These are phyloP conservation scores for Leucogyrophana mollusca DNA, from an alignment of 768 basidiomycete species.

Conservation along the genomic window DNA sequence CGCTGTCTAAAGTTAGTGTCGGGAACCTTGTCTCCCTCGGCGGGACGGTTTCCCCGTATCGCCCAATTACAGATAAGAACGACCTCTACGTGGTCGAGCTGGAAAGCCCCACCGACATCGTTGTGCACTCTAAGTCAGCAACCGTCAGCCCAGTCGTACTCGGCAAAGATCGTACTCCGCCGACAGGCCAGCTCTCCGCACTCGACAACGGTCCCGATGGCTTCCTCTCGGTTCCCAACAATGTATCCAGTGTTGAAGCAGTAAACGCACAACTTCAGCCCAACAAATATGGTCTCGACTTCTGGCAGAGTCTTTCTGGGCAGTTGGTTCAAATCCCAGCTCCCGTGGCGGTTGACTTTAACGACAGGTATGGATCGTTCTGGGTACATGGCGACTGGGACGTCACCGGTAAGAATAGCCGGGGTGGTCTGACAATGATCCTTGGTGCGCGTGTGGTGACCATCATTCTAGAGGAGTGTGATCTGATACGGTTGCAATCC, in stretches of 20 bases:
- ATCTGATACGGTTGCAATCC: conserved; percentile 1
- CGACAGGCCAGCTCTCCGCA: conserved; percentile 45
- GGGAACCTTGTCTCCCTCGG: conserved; percentile 46
- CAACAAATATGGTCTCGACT: conserved; percentile 54
- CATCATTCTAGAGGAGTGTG: background rate
- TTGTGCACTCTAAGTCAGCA: conserved; percentile 43
- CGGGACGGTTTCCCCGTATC: conserved; percentile 48
- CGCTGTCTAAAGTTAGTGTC: conserved; percentile 37
- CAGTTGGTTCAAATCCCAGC: conserved; percentile 52
- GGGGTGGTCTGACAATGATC: conserved; percentile 54
- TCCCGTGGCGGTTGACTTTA: conserved; percentile 48
- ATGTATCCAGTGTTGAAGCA: conserved; percentile 42
- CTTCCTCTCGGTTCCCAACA: conserved; percentile 55
- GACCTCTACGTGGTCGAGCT: conserved; percentile 53
- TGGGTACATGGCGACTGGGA: conserved; percentile 62
- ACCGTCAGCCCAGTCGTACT: conserved; percentile 48
- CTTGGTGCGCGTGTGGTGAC: conserved; percentile 32
- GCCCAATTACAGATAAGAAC: conserved; percentile 40
- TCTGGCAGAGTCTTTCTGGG: conserved; percentile 64
- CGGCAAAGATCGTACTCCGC: conserved; percentile 51
- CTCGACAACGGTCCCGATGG: conserved; percentile 55
- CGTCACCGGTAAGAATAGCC: conserved; percentile 51
- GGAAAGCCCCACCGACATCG: conserved; percentile 41
- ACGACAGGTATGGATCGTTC: conserved; percentile 52
- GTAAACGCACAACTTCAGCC: conserved; percentile 50